Conservation (phyloP, 192 early-diverging fungal species). For the Coemansia asiatica region DNA sequence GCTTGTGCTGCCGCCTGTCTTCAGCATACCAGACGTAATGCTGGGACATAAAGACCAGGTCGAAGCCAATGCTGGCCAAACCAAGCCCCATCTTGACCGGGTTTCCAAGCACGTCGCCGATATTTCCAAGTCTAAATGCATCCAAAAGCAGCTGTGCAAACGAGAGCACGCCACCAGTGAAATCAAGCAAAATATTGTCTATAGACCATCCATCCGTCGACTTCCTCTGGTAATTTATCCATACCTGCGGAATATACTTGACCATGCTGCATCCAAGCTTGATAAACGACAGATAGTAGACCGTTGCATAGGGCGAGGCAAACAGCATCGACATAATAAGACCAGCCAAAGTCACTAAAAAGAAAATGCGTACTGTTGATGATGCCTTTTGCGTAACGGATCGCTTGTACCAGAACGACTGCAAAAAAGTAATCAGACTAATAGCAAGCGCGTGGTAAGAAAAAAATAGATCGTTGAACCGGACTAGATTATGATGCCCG, state of each 20-base stretch:
- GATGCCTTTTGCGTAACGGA: slow-evolving; percentile 27
- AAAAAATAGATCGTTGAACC: slow-evolving; percentile 85
- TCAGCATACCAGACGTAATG: slow-evolving; percentile 73
- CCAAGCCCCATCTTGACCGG: slow-evolving; percentile 78
- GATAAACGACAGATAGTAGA: slow-evolving; percentile 75
- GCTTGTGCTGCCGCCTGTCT: slow-evolving; percentile 21
- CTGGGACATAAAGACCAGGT: slow-evolving; percentile 78
- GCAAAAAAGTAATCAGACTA: slow-evolving; percentile 60
- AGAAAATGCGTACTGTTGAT: slow-evolving; percentile 5
- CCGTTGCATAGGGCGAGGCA: slow-evolving; percentile 53
- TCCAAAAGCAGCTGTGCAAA: slow-evolving; percentile 79
- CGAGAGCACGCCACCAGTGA: slow-evolving; percentile 77
- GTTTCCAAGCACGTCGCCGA: slow-evolving; percentile 59
- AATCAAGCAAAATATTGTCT: slow-evolving; percentile 84
- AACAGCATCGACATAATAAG: slow-evolving; percentile 6
- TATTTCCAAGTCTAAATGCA: slow-evolving; percentile 54
- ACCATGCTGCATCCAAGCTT: slow-evolving; percentile 79
- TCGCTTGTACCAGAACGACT: slow-evolving; percentile 66
- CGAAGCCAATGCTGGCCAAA: slow-evolving; percentile 76
- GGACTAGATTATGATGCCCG: slow-evolving; percentile 68
- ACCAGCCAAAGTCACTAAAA: slow-evolving; percentile 15
- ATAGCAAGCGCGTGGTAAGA: slow-evolving; percentile 78
- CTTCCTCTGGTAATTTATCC: slow-evolving; percentile 68
- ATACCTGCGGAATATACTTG: slow-evolving; percentile 77
- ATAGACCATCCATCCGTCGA: slow-evolving; percentile 92